These are phyloP conservation scores for Beauveria asiatica DNA, from an alignment of 2,329 filamentous ascomycete genomes.

Conservation along the genomic window DNA sequence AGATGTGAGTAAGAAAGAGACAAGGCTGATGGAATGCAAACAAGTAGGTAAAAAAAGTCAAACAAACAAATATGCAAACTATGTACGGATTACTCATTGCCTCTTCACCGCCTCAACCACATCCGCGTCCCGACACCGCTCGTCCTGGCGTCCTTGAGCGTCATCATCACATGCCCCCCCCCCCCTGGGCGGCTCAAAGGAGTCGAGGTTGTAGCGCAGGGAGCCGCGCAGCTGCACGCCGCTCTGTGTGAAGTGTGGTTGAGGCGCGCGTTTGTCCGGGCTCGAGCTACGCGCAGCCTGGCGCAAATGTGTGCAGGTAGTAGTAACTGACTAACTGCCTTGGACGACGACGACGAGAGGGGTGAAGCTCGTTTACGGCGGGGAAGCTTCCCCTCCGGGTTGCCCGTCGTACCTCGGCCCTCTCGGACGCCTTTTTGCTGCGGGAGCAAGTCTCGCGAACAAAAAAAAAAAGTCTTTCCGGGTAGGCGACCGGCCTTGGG, in stretches of 20 bases:
- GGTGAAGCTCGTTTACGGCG: slow-evolving; percentile 9
- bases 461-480: too few species aligned
- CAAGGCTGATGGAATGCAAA: too few species aligned
- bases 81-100: background rate
- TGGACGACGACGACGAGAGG: slow-evolving; percentile 21
- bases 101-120: background rate
- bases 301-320: slow-evolving; percentile 27
- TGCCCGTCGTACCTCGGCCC: too few species aligned
- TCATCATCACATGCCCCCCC: background rate
- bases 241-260: background rate
- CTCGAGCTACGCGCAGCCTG: slow-evolving; percentile 27
- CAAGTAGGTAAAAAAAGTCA: background rate
- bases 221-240: background rate
- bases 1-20: too few species aligned
- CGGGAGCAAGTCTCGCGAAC: too few species aligned
- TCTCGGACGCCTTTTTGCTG: too few species aligned
- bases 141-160: background rate
- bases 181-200: too few species aligned
- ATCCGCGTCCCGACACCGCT: background rate
- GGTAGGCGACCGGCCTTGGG: too few species aligned
- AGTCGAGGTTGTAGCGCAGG: too few species aligned
- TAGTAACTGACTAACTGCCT: slow-evolving; percentile 19
- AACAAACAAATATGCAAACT: background rate
- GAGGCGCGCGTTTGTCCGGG: slow-evolving; percentile 17
- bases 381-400: too few species aligned